Evolutionary conservation across 2,329 filamentous ascomycete genomes (phyloP), one percentile per base, ranked within the genome.

Genomic region (Aspergillus sclerotialis): DNA sequence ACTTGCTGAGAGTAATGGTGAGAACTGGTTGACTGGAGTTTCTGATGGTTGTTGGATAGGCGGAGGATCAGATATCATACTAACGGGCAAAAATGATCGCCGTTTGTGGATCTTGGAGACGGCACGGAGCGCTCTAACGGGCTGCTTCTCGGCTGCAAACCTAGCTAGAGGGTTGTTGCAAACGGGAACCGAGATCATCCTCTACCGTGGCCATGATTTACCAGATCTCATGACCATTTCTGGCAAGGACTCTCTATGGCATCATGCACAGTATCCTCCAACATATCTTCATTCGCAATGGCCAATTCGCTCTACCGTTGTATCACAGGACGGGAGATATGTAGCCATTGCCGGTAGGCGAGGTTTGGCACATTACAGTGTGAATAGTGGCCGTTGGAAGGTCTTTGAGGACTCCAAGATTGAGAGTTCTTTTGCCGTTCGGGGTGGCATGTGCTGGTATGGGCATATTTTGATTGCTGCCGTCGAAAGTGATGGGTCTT

Each of bases 361-460:
- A 48, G 92, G 92, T 1, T 70, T 98, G 33, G 90, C 90, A 7
- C 92, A 98, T 59, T 98, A 98, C 62, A 96, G 92, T 52, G 78
- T 95, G 41, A 84, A 84, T 46, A 96, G 90, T 55, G 86, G 90
- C 17, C 76, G 92, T 38, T 98, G 92, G 92, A 95, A 94, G 58
- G 93, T 84, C 0, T 98, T 98, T 57, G 75, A 82, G 31, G 87
- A 89, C 49, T 75, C 80, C 16, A 77, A 75, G 18, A 75, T 82
- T 53, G 92, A 96, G 60, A 88, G 89, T 49, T 86, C 89, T 43
- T 98, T 98, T 55, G 79, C 87, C 15, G 86, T 98, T 10, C 75
- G 89, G 43, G 92, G 92, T 31, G 92, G 92, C 5, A 94, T 98
- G 89, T 96, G 90, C 58, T 98, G 92, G 92, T 89, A 94, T 56